These are phyloP conservation scores for Macrophomina phaseolina DNA, from an alignment of 2,329 filamentous ascomycete species.

Conservation along the genomic window DNA sequence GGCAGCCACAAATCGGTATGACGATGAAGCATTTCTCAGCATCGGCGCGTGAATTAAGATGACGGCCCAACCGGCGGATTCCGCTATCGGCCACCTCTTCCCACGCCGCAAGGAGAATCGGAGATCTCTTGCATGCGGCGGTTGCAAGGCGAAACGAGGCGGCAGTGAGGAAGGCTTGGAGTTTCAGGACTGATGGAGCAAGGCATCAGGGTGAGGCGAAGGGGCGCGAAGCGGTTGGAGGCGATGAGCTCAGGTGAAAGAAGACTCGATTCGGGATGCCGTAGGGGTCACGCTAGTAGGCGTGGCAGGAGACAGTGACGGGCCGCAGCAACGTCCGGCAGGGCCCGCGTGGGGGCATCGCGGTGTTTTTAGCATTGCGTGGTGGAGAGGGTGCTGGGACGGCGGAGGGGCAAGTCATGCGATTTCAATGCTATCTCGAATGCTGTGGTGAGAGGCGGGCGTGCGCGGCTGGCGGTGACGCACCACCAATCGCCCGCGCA, in stretches of 20 bases:
- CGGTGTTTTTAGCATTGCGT: conserved; percentile 14
- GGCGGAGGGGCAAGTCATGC: conserved; percentile 18
- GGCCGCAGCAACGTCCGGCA: conserved; percentile 14
- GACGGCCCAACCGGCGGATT: conserved; percentile 1
- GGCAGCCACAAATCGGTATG: background rate
- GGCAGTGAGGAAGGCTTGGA: background rate
- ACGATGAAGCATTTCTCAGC: background rate
- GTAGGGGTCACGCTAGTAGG: conserved; percentile 16
- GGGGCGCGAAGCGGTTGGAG: conserved; percentile 1
- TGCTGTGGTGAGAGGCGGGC: conserved; percentile 11
- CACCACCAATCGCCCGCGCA: conserved; percentile 4
- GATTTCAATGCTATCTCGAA: conserved; percentile 26
- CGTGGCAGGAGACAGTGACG: background rate
- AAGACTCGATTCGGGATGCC: background rate
- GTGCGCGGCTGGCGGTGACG: conserved; percentile 17
- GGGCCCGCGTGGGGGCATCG: conserved; percentile 1
- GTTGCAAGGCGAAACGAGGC: conserved; percentile 3
- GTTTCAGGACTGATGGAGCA: background rate
- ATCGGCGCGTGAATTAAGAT: conserved; percentile 6
- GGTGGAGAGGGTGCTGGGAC: conserved; percentile 18
- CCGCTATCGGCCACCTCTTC: conserved; percentile 19
- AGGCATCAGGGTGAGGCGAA: conserved; percentile 4
- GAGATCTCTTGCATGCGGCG: conserved; percentile 13
- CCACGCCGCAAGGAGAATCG: conserved; percentile 14
- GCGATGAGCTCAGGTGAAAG: conserved; percentile 8